Evolutionary conservation across 1,284 basidiomycete genomes (phyloP).

Genomic region (Pholiota adiposa): DNA sequence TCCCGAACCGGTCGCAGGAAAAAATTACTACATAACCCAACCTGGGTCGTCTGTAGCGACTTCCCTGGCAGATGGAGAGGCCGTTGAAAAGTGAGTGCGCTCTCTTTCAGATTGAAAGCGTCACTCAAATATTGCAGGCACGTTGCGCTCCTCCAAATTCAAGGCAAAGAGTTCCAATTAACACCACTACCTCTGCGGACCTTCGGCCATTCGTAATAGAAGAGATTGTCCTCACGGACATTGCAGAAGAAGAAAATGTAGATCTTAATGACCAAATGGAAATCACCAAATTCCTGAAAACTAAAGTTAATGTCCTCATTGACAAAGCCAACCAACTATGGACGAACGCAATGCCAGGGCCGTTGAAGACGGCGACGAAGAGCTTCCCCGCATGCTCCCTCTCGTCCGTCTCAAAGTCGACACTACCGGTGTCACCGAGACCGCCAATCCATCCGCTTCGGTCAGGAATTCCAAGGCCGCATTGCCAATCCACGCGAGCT

Average conservation of each 20-base stretch:
- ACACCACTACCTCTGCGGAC: constrained; percentile 88
- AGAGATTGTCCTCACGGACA: constrained; percentile 77
- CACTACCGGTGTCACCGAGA: constrained; percentile 86
- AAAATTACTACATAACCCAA: constrained; percentile 91
- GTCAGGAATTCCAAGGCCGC: constrained; percentile 90
- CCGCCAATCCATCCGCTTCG: constrained; percentile 97
- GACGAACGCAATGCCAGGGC: constrained; percentile 75
- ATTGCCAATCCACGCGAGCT: constrained; percentile 96
- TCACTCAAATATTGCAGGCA: constrained; percentile 56
- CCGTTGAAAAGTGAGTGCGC: constrained; percentile 80
- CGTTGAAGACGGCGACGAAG: constrained; percentile 69
- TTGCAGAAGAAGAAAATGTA: constrained; percentile 75
- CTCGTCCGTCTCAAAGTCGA: constrained; percentile 92
- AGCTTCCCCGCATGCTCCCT: constrained; percentile 78
- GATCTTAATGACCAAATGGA: constrained; percentile 81
- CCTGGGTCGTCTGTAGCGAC: constrained; percentile 97
- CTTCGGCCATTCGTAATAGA: constrained; percentile 94
- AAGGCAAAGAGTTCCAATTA: constrained; percentile 86
- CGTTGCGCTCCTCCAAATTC: constrained; percentile 85
- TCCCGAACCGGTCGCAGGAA: constrained; percentile 90
- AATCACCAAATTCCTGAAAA: constrained; percentile 80
- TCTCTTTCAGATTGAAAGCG: constrained; percentile 5
- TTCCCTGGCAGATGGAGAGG: constrained; percentile 88
- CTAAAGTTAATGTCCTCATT: constrained; percentile 80
- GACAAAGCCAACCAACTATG: constrained; percentile 77